A percentile compares a stretch with the other conserved stretches of the same genome.
Evolutionary conservation across 306 rosid species (phyloP).

Genomic region (Vigna radiata): DNA sequence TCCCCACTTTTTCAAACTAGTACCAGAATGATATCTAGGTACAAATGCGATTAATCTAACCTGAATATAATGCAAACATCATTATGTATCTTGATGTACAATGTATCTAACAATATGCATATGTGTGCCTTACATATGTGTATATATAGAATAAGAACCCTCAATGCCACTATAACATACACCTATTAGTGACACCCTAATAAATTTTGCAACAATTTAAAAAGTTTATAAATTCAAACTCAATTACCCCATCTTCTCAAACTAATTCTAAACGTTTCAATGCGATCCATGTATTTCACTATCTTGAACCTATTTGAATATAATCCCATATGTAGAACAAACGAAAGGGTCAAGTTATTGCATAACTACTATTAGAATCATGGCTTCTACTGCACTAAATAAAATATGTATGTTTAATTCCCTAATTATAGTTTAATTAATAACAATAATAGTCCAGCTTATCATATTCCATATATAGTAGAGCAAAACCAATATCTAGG

Average conservation of each 20-base stretch:
- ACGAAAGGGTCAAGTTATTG: not conserved
- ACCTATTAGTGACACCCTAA: too few species aligned
- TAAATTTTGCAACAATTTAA: too few species aligned
- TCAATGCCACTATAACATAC: too few species aligned
- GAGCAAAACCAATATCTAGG: slow-evolving; percentile 25
- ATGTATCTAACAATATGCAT: too few species aligned
- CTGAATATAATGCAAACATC: too few species aligned
- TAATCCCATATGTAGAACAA: slow-evolving; percentile 69
- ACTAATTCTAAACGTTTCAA: slow-evolving; percentile 63
- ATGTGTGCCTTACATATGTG: too few species aligned
- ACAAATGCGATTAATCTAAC: too few species aligned
- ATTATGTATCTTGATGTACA: too few species aligned
- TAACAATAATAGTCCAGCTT: slow-evolving; percentile 23
- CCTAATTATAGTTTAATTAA: too few species aligned
- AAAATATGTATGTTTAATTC: not conserved
- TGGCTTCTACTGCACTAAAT: not conserved
- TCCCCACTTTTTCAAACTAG: too few species aligned
- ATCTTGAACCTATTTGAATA: slow-evolving; percentile 56
- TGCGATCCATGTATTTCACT: slow-evolving; percentile 67
- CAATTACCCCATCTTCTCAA: slow-evolving; percentile 75
- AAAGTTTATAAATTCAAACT: slow-evolving; percentile 38
- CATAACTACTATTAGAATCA: not conserved
- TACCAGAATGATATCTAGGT: too few species aligned
- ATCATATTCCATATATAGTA: slow-evolving; percentile 4
- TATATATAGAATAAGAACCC: not conserved